Evolutionary conservation across 164 flowering plant species (phyloP), one percentile per base, ranked within the genome.

Genomic region (Kingdonia uniflora): DNA sequence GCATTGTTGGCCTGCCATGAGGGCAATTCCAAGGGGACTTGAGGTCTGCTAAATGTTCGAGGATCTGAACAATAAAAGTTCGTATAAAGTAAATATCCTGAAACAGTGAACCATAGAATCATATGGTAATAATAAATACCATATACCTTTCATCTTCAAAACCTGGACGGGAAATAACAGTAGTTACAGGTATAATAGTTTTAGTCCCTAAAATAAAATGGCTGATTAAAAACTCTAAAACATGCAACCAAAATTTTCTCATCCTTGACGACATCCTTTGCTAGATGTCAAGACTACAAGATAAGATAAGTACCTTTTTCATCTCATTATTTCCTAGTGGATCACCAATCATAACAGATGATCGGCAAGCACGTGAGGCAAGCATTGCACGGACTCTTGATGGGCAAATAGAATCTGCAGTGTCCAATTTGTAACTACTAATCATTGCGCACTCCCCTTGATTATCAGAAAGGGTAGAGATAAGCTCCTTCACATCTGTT

Each of bases 21-120:
- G 99, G 99, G 62, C 99, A 94, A 68, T 94, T 94, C 99, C 99
- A 94, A 4, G 97, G 99, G 41, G 95, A 88, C 49, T 73, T 85
- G 55, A 94, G 80, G 19, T 61, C 76, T 19, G 74, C 82, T 72
- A 94, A 71, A 74, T 83, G 85, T 73, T 60, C 70, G 2, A 94
- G 65, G 60, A 94, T 80, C 97, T 89, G 82, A 53, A 60, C 19
- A 23, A 51, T 42, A 51, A 26, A 59, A 33, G 26, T 46, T 40
- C 6, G 16, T 21, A 41, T 11, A 42, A 11, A n/a, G 0, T 22
- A 5, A 23, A 12, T 17, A 24, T 22, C 19, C 33, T 22, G n/a
- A n/a, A n/a, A n/a, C n/a, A n/a, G n/a, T n/a, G n/a, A n/a, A n/a
- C n/a, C n/a, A n/a, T n/a, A n/a, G n/a, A n/a, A n/a, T n/a, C n/a